These are phyloP conservation scores for Chalciporus sp. DNA, from an alignment of 1,284 basidiomycete species.

Conservation along the genomic window DNA sequence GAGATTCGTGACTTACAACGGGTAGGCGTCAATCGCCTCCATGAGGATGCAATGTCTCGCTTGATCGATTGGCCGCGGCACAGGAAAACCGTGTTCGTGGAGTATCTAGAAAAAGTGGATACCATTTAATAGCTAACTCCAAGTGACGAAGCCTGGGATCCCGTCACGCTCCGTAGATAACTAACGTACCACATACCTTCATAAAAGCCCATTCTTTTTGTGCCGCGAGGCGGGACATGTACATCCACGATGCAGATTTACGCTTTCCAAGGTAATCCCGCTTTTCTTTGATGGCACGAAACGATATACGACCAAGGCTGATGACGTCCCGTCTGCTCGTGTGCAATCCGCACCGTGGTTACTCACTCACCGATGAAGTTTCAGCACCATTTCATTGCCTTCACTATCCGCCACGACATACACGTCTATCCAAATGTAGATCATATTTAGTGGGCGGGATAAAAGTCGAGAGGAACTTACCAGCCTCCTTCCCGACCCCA, in stretches of 20 bases:
- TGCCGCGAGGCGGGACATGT: constrained; percentile 95
- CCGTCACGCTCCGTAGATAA: background rate
- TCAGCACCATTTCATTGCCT: constrained; percentile 86
- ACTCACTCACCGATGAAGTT: constrained; percentile 78
- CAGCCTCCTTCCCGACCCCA: constrained; percentile 97
- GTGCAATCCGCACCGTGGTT: background rate
- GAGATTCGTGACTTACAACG: constrained; percentile 61
- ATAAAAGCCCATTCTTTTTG: constrained; percentile 99
- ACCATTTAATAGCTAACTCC: background rate
- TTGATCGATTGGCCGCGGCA: constrained; percentile 93
- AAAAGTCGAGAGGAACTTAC: constrained; percentile 42
- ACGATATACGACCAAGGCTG: constrained; percentile 94
- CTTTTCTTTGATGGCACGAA: constrained; percentile 96
- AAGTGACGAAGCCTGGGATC: background rate
- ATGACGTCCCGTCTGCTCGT: constrained; percentile 11
- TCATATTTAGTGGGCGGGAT: constrained; percentile 5
- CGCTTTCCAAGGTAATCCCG: constrained; percentile 96
- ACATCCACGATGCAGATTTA: constrained; percentile 99
- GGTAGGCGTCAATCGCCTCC: constrained; percentile 94
- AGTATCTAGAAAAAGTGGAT: constrained; percentile 63
- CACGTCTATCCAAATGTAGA: constrained; percentile 58
- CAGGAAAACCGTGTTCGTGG: constrained; percentile 92
- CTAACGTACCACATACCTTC: constrained; percentile 65
- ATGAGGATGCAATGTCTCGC: constrained; percentile 94
- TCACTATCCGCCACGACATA: constrained; percentile 89